Evolutionary conservation across 257 asterid species (phyloP).

Genomic region (Solanum habrochaites): DNA sequence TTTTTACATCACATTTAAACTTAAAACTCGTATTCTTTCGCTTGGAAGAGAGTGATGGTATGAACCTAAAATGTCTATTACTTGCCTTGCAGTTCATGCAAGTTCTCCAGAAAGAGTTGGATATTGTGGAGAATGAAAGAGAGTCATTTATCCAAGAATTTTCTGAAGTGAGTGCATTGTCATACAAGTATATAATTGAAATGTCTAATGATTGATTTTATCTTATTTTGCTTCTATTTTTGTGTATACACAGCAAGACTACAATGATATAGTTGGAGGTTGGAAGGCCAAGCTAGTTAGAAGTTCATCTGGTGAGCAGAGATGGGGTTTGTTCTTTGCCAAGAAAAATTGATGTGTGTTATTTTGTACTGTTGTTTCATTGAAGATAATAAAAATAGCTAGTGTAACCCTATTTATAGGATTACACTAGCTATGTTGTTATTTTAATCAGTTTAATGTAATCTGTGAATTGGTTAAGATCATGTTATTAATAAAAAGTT

Average conservation of each 20-base stretch:
- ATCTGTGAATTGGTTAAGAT: background rate
- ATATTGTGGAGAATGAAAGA: constrained; percentile 56
- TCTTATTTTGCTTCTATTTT: background rate
- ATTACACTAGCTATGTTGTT: background rate
- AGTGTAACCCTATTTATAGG: background rate
- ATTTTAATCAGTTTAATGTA: background rate
- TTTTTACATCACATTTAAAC: background rate
- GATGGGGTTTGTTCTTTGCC: constrained; percentile 93
- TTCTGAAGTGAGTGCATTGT: constrained; percentile 49
- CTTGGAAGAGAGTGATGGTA: background rate
- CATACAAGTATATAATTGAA: background rate
- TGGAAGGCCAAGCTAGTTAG: constrained; percentile 80
- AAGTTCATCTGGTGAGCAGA: constrained; percentile 82
- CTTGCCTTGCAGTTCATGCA: constrained; percentile 50
- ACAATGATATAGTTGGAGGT: constrained; percentile 62
- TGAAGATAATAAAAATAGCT: background rate
- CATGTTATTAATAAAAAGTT: background rate
- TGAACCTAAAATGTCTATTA: background rate
- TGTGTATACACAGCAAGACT: constrained; percentile 27
- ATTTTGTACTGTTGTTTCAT: background rate
- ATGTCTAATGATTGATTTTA: background rate
- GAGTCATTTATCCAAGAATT: constrained; percentile 63
- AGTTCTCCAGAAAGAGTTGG: constrained; percentile 72
- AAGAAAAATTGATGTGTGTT: constrained; percentile 33
- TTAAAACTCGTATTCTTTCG: background rate